Evolutionary conservation across 768 basidiomycete genomes (phyloP).

Genomic region (Cubamyces lactineus): DNA sequence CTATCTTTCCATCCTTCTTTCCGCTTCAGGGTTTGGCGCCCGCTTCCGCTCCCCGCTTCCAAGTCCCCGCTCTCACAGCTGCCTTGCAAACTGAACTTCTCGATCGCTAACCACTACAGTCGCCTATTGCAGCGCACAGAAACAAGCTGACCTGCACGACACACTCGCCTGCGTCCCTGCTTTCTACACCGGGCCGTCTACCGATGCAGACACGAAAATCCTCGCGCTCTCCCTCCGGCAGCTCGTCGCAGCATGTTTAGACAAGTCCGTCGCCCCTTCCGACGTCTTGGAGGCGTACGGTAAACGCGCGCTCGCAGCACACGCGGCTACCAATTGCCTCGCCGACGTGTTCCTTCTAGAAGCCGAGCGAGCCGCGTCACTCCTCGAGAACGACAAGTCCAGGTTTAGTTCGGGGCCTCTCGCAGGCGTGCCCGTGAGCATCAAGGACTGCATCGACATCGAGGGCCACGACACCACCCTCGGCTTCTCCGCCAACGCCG

Average conservation of each 20-base stretch:
- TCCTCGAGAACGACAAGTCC: not conserved
- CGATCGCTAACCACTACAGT: not conserved
- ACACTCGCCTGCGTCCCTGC: slow-evolving; percentile 36
- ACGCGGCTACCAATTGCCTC: slow-evolving; percentile 53
- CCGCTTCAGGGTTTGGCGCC: not conserved
- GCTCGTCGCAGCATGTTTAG: slow-evolving; percentile 39
- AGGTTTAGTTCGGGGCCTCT: slow-evolving; percentile 31
- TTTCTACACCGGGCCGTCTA: slow-evolving; percentile 35
- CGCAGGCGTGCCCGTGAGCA: slow-evolving; percentile 50
- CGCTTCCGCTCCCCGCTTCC: not conserved
- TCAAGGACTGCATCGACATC: slow-evolving; percentile 53
- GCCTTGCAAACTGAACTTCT: slow-evolving; percentile 1
- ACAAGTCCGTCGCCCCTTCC: slow-evolving; percentile 32
- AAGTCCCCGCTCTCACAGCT: slow-evolving; percentile 12
- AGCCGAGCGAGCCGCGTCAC: slow-evolving; percentile 20
- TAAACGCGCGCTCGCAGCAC: slow-evolving; percentile 43
- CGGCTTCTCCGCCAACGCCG: slow-evolving; percentile 45
- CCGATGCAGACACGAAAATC: slow-evolving; percentile 41
- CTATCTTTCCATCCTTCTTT: too few relatives aligned
- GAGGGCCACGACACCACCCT: slow-evolving; percentile 50
- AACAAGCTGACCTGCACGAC: slow-evolving; percentile 38
- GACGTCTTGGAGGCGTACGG: slow-evolving; percentile 45
- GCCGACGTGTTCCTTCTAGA: slow-evolving; percentile 48
- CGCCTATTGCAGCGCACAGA: slow-evolving; percentile 34
- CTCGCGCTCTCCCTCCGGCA: slow-evolving; percentile 42